Percentiles rank a stretch among this genome's conserved stretches.
Evolutionary conservation across 305 asterid species (phyloP).

Genomic region (Solanum hybrid): DNA sequence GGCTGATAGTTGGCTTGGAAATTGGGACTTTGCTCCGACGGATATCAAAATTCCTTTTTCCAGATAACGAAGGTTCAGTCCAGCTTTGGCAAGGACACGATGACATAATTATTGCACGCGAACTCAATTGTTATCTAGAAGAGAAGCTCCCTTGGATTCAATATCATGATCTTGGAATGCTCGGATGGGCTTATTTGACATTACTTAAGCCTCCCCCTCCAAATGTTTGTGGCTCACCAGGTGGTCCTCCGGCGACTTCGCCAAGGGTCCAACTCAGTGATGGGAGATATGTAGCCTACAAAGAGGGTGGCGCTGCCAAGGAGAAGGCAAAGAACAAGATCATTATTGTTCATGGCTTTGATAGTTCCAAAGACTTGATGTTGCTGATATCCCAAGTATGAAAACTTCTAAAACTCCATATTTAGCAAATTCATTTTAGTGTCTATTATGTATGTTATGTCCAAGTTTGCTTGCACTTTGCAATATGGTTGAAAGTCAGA

Average conservation of each 20-base stretch:
- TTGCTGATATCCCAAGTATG: conserved; percentile 48
- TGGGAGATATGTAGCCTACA: conserved; percentile 63
- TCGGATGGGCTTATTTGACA: conserved; percentile 38
- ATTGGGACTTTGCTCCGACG: neutral
- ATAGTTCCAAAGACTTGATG: conserved; percentile 40
- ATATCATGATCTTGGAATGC: neutral
- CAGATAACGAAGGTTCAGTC: neutral
- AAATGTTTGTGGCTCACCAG: conserved; percentile 48
- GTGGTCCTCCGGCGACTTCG: conserved; percentile 54
- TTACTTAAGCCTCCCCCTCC: conserved; percentile 50
- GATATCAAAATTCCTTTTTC: neutral
- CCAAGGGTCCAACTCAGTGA: conserved; percentile 48
- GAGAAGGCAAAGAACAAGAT: conserved; percentile 50
- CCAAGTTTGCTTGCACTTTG: neutral
- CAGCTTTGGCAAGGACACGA: neutral
- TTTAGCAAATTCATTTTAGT: neutral
- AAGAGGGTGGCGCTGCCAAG: conserved; percentile 38
- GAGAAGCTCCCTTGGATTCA: neutral
- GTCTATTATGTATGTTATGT: neutral
- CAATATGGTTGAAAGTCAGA: neutral
- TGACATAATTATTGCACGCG: neutral
- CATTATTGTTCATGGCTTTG: conserved; percentile 51
- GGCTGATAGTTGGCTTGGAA: neutral
- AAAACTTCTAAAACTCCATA: neutral
- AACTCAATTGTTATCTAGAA: neutral